Conservation (phyloP, 257 asterid genomes). For the Plantago elongata region DNA sequence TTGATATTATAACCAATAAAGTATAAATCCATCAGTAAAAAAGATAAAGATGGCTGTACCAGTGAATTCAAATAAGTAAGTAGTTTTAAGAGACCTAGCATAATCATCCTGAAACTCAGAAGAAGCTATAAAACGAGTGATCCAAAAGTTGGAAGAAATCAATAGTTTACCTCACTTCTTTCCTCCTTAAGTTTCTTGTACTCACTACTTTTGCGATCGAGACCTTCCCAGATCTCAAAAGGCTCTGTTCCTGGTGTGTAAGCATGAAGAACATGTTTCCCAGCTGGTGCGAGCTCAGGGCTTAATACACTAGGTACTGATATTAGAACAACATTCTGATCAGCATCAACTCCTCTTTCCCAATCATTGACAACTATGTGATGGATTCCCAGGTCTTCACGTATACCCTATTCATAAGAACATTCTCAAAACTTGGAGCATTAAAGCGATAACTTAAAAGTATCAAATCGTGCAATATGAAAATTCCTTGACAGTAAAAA, state of each 20-base stretch:
- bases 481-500: background rate
- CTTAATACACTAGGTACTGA: slow-evolving; percentile 83
- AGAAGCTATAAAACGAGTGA: background rate
- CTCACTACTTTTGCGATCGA: slow-evolving; percentile 71
- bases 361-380: slow-evolving; percentile 92
- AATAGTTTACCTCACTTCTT: slow-evolving; percentile 65
- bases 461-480: background rate
- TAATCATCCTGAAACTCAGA: background rate
- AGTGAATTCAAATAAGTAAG: background rate
- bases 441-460: background rate
- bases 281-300: slow-evolving; percentile 83
- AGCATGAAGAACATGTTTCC: slow-evolving; percentile 85
- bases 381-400: slow-evolving; percentile 82
- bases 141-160: background rate
- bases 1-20: too few species aligned
- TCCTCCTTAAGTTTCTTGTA: slow-evolving; percentile 86
- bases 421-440: background rate
- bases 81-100: background rate
- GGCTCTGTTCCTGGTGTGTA: slow-evolving; percentile 97
- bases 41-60: background rate
- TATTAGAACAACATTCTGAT: slow-evolving; percentile 87
- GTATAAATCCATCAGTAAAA: too few species aligned
- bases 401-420: slow-evolving; percentile 46
- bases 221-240: slow-evolving; percentile 81
- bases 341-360: slow-evolving; percentile 93